These are phyloP conservation scores for Penstemon barbatus DNA, from an alignment of 257 asterid species.

Conservation along the genomic window DNA sequence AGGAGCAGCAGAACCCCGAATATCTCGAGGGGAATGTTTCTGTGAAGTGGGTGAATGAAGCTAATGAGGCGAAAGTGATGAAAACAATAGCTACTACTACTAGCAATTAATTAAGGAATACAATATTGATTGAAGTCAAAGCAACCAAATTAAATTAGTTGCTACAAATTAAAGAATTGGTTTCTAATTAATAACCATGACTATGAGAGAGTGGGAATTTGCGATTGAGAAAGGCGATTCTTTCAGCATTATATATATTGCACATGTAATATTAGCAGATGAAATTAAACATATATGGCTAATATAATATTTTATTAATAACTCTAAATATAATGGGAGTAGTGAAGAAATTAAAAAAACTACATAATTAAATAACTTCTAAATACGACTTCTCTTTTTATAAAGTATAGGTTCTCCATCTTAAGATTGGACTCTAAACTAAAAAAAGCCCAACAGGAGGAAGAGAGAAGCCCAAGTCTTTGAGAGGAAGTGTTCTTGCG, in stretches of 20 bases:
- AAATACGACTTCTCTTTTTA: too few relatives aligned
- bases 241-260: conserved; percentile 55
- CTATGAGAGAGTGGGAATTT: conserved; percentile 88
- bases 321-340: too few relatives aligned
- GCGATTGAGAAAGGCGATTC: conserved; percentile 87
- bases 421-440: too few relatives aligned
- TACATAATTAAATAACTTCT: too few relatives aligned
- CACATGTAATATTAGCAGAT: conserved; percentile 63
- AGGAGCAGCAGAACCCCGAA: conserved; percentile 32
- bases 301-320: conserved; percentile 4
- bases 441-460: too few relatives aligned
- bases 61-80: conserved; percentile 56
- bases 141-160: conserved; percentile 56
- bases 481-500: too few relatives aligned
- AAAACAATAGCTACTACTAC: background rate
- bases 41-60: conserved; percentile 86
- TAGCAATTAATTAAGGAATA: conserved; percentile 38
- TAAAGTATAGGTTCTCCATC: too few relatives aligned
- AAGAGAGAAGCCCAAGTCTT: too few relatives aligned
- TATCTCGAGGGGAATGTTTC: conserved; percentile 45
- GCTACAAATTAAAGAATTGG: conserved; percentile 56
- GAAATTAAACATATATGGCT: conserved; percentile 41
- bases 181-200: conserved; percentile 56
- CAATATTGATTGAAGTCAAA: conserved; percentile 61
- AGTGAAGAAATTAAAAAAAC: too few relatives aligned